Conservation (phyloP, 1,139 yeast species). For the Pichia sp. region DNA sequence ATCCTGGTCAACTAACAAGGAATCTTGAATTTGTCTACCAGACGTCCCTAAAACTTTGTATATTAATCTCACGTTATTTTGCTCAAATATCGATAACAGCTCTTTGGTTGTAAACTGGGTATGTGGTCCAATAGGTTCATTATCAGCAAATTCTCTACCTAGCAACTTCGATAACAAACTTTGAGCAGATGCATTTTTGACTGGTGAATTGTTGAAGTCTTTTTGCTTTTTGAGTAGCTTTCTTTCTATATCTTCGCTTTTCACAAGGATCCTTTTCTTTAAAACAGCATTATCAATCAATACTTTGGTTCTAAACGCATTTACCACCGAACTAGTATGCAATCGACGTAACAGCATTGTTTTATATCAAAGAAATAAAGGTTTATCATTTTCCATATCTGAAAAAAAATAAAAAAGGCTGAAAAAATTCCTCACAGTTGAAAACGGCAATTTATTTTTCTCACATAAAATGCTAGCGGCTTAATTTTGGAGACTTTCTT, state of each 20-base stretch:
- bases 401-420: no score
- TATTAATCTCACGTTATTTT: constrained; percentile 36
- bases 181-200: constrained; percentile 21
- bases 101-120: constrained; percentile 23
- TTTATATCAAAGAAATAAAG: no score
- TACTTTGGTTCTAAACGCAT: no score
- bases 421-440: no score
- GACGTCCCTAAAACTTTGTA: constrained; percentile 50
- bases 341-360: no score
- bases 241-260: constrained; percentile 5
- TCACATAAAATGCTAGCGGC: no score
- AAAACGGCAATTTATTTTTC: no score
- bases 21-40: constrained; percentile 47
- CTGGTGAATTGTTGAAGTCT: constrained; percentile 17
- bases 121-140: constrained; percentile 18
- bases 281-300: not conserved
- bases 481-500: no score
- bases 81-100: constrained; percentile 23
- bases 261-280: no score
- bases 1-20: constrained; percentile 45
- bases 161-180: constrained; percentile 15
- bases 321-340: no score
- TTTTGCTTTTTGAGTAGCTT: constrained; percentile 10
- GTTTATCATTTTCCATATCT: no score
- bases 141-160: constrained; percentile 14